phyloP scores from a whole-genome alignment of 1,284 basidiomycete species.

The Apiotrichum gracile region DNA sequence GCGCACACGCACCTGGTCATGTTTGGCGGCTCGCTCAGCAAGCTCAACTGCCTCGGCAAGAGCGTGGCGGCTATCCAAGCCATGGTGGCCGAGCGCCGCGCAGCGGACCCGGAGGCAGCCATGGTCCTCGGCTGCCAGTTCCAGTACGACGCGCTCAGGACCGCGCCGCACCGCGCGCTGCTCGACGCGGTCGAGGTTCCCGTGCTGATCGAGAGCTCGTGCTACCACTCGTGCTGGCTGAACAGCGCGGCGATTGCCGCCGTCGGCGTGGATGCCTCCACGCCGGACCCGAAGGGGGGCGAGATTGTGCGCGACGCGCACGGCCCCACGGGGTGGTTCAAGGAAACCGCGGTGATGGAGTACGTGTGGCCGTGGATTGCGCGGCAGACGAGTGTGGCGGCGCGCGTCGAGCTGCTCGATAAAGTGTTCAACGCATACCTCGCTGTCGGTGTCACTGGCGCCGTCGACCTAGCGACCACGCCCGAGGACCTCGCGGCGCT shows the following conservation, averaged over 20 bases:
- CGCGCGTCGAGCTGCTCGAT: constrained; percentile 16
- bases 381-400: constrained; percentile 6
- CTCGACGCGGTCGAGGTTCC: constrained; percentile 31
- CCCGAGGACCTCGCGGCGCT: constrained; percentile 24
- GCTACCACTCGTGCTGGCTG: constrained; percentile 30
- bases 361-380: constrained; percentile 26
- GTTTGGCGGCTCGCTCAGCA: constrained; percentile 23
- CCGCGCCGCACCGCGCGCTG: constrained; percentile 14
- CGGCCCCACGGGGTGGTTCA: constrained; percentile 25
- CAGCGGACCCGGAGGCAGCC: constrained; percentile 6
- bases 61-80: constrained; percentile 17
- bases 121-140: constrained; percentile 22
- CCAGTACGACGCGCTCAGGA: constrained; percentile 23
- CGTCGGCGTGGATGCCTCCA: constrained; percentile 19
- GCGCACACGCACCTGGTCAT: constrained; percentile 31
- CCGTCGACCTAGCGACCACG: constrained; percentile 27
- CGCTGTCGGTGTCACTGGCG: constrained; percentile 25
- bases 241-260: constrained; percentile 24
- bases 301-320: constrained; percentile 23
- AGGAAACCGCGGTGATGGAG: constrained; percentile 26
- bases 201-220: constrained; percentile 28
- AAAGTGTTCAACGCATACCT: constrained; percentile 23
- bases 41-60: constrained; percentile 17
- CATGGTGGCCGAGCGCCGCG: constrained; percentile 4
- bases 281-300: constrained; percentile 26